Evolutionary conservation across 2,329 filamentous ascomycete genomes (phyloP), one percentile per base, ranked within the genome.

Genomic region (Lithohypha guttulata): DNA sequence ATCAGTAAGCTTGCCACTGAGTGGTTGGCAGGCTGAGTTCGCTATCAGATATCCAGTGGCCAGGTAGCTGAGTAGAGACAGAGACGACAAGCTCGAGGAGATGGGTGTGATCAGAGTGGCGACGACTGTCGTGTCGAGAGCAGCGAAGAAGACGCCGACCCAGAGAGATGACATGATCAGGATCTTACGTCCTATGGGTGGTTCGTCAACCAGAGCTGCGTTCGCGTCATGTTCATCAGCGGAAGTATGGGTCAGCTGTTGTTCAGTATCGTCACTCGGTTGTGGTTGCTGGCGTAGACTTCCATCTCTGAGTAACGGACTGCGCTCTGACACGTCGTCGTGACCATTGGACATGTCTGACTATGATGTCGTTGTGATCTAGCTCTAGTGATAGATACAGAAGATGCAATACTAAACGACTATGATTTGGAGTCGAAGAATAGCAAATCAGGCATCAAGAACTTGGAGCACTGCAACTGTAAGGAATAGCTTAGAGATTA

Each of bases 11-110:
- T 85, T 77, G 4, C 87, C 87, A 6, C 81, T 85, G 14, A 94
- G 70, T 9, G 86, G 86, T 58, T 93, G 86, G 52, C 77, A 84
- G 0, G 84, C 84, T 2, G 86, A 82, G 58, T 89, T 93, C 49
- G 85, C 81, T 53, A 94, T 86, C 19, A 93, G 71, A 56, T 93
- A 94, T 14, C 84, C 80, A 0, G 84, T 82, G 0, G 84, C 86
- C 6, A 94, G 76, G 86, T 86, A 94, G 1, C 84, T 87, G 30
- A 93, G 70, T 3, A 91, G 68, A 14, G 79, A 81, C 19, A 93
- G 73, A 1, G 84, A 93, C 42, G 79, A 69, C 61, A 94, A 93
- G 29, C 81, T 80, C 55, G 77, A 82, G 17, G 83, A 83, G 47
- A 95, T 93, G 6, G 86, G 84, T 0, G 75, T 82, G 0, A 83